Conservation (phyloP, 1,284 basidiomycete genomes). For the Porodaedalea pini region DNA sequence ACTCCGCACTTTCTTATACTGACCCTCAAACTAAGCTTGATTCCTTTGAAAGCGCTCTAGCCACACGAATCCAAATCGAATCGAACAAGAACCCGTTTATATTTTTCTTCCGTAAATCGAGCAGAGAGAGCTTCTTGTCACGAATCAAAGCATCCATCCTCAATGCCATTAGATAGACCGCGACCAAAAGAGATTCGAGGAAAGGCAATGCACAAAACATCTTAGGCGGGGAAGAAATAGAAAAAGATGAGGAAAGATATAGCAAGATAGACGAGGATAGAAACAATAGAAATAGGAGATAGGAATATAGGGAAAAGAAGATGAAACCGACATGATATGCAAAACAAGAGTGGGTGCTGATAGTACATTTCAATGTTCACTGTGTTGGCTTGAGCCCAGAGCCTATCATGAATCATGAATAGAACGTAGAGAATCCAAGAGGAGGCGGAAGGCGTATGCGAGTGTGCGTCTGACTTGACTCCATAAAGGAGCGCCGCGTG, state of each 20-base stretch:
- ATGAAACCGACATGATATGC: not conserved
- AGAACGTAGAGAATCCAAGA: not conserved
- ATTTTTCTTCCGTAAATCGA: no score
- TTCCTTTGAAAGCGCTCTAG: no score
- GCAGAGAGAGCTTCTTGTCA: not conserved
- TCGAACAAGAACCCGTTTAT: no score
- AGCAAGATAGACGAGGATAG: not conserved
- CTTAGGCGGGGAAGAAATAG: not conserved
- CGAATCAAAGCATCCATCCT: not conserved
- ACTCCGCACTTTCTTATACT: no score
- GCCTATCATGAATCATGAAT: not conserved
- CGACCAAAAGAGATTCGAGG: not conserved
- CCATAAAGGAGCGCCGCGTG: no score
- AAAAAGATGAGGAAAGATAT: not conserved
- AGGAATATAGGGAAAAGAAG: not conserved
- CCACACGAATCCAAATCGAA: no score
- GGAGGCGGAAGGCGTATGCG: not conserved
- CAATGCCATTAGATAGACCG: slow-evolving; percentile 2
- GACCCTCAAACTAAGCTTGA: no score
- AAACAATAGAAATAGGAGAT: not conserved
- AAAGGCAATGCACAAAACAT: not conserved
- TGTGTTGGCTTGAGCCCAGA: not conserved
- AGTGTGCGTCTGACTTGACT: no score
- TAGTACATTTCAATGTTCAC: not conserved
- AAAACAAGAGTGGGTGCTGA: not conserved